Evolutionary conservation across 192 early-diverging fungal genomes (phyloP), one percentile per base, ranked within the genome.

Genomic region (Coemansia sp.): DNA sequence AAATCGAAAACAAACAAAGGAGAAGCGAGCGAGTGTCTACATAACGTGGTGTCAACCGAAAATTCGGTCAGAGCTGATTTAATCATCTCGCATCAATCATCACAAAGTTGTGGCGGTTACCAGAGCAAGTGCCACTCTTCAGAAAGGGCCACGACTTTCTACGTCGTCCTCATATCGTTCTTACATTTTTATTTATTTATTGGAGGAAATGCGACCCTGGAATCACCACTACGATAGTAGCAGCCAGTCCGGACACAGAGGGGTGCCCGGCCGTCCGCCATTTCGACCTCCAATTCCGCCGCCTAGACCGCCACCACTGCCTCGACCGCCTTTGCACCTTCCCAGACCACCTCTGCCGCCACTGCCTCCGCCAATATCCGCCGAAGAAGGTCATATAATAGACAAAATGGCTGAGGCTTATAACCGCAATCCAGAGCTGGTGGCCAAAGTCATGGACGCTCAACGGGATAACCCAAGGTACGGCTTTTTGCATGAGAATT

Each of bases 381-480:
- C 46, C 2, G 79, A 76, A 19, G 74, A 76, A n/a, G 47, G 28
- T 1, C 52, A 33, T 14, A 26, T 46, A 3, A 66, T 81, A 17
- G 79, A 81, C 11, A 76, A 73, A 62, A 81, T 81, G 71, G 79
- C 74, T 37, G 62, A 67, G 33, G 47, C 67, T 46, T 57, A 70
- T 21, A 26, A 42, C 11, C 68, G 64, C 33, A 76, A 73, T 55
- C 74, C 79, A 26, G 70, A 67, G 39, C 40, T 76, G 3, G 71
- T 76, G 4, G 55, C 63, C 23, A 73, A 73, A 67, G 74, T 76
- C 14, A 66, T 52, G 32, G 19, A 59, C 53, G 63, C 70, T 6
- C 74, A 76, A 14, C 21, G 47, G 0, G 39, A 67, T 39, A 70
- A 67, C 47, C 70, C 74, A 50, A 69, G 64, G 49, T 81, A 81